Percentiles rank a stretch among this genome's conserved stretches.
These are phyloP conservation scores for Corylus avellana DNA, from an alignment of 306 rosid species.

Conservation along the genomic window DNA sequence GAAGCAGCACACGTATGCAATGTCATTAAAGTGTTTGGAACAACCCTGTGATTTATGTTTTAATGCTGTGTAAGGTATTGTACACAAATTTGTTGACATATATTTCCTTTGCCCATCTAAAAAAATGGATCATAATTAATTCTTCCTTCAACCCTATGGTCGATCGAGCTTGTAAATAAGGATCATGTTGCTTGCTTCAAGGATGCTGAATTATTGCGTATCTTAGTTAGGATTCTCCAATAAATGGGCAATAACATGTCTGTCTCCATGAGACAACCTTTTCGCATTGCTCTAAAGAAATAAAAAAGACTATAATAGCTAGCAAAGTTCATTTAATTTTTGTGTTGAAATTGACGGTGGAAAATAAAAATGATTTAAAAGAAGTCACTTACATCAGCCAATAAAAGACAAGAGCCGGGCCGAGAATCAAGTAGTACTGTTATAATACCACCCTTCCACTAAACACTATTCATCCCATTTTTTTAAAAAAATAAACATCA, in stretches of 20 bases:
- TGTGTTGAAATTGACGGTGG: too few species aligned
- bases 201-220: not conserved
- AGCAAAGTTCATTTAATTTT: too few species aligned
- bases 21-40: not conserved
- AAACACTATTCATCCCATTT: too few species aligned
- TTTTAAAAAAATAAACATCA: too few species aligned
- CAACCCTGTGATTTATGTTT: not conserved
- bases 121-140: not conserved
- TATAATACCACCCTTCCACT: too few species aligned
- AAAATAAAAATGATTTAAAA: too few species aligned
- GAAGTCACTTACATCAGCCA: too few species aligned
- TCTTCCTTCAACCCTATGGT: too few species aligned
- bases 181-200: not conserved
- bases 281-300: too few species aligned
- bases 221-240: slow-evolving; percentile 1
- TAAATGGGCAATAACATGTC: not conserved
- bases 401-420: too few species aligned
- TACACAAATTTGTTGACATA: not conserved
- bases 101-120: not conserved
- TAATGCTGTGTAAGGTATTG: not conserved
- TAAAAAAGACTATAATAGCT: too few species aligned
- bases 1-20: not conserved
- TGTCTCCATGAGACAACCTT: not conserved
- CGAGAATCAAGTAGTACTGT: too few species aligned
- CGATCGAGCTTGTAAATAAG: not conserved